Evolutionary conservation across 1,284 basidiomycete species (phyloP), one percentile per base, ranked within the genome.

Genomic region (Meira nashicola): DNA sequence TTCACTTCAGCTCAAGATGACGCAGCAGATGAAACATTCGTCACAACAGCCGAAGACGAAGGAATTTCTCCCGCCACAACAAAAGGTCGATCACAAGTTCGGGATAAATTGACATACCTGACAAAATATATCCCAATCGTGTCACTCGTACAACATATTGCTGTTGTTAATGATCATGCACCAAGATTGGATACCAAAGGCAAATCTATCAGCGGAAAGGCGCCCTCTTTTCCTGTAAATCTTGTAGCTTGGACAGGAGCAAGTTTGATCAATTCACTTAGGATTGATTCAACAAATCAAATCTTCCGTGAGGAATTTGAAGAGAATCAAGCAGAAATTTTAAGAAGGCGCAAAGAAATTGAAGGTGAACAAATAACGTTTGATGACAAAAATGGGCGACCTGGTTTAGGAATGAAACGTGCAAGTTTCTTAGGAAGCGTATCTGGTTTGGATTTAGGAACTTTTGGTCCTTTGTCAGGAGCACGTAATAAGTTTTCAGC

Each of bases 81-180:
- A 8, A 33, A 8, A 33, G 28, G 4, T 4, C 3, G 8, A 33
- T 33, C 28, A 3, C 3, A 33, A 4, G 28, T 33, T 33, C 28
- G 8, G 8, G 8, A 8, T 33, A 3, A 3, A 8, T 33, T 8
- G 8, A 48, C 46, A n/a, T 48, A 21, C 12, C 17, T 21, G 21
- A 48, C 17, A 21, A 48, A 48, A 12, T 48, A 48, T 12, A 25
- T 15, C 11, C 50, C 50, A 8, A 39, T 53, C 15, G 23, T 33
- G 14, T 53, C 50, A 17, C 28, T 53, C 17, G 50, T 25, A 37
- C 28, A n/a, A 8, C 28, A 41, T 28, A 38, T 58, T 1, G 37
- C 49, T 17, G 49, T 58, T 15, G 38, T 58, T 17, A 54, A 58
- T 44, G 57, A 58, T 37, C 57, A 58, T 54, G 49, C 38, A n/a